phyloP scores from a whole-genome alignment of 192 early-diverging fungal genomes.

The Allomyces javanicus region DNA sequence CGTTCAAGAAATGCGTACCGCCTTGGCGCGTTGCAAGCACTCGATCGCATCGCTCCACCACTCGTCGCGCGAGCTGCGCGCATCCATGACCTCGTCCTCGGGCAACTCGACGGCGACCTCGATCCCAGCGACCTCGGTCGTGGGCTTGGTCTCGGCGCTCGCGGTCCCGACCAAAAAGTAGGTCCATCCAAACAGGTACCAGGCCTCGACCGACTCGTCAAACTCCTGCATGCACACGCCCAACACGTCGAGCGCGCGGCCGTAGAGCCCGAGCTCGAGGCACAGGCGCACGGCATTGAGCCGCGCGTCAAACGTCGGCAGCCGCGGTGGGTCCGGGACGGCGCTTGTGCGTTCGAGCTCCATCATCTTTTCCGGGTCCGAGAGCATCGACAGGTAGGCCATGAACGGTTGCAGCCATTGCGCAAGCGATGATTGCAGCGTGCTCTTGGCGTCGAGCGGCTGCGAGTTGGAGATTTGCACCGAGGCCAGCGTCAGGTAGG shows the following conservation, averaged over 20 bases:
- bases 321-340: conserved; percentile 11
- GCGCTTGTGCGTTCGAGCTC: conserved; percentile 2
- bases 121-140: conserved; percentile 50
- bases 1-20: too few species aligned
- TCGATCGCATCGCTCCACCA: conserved; percentile 11
- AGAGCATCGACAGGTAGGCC: conserved; percentile 36
- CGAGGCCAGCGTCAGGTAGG: conserved; percentile 71
- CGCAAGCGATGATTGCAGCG: conserved; percentile 38
- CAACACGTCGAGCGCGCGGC: conserved; percentile 57
- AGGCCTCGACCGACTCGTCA: conserved; percentile 76
- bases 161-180: conserved; percentile 59
- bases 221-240: conserved; percentile 70
- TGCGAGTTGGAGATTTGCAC: conserved; percentile 70
- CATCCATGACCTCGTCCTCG: conserved; percentile 11
- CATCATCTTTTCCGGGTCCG: conserved; percentile 4
- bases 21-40: conserved; percentile 14
- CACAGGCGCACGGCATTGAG: conserved; percentile 64
- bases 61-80: conserved; percentile 5
- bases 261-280: conserved; percentile 62
- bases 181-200: conserved; percentile 92
- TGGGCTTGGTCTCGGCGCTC: conserved; percentile 27
- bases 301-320: conserved; percentile 69
- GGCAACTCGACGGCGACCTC: conserved; percentile 30
- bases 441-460: conserved; percentile 52
- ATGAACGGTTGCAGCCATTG: background rate